Conservation (phyloP, 2,329 filamentous ascomycete genomes). For the Penicillium expansum region DNA sequence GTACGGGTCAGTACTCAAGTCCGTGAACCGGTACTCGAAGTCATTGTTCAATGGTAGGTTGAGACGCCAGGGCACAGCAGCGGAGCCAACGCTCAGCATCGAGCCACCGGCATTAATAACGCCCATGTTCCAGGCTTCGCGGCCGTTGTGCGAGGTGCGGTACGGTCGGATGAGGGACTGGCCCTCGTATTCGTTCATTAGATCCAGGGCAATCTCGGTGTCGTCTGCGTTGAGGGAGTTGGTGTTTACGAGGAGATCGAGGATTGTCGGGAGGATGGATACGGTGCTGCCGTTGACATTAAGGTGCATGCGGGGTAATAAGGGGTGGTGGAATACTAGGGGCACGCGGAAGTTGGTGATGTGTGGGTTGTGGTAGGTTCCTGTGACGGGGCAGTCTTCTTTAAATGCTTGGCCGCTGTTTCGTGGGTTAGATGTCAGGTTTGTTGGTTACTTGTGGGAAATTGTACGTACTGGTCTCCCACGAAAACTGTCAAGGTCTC, state of each 20-base stretch:
- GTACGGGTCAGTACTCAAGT: constrained; percentile 33
- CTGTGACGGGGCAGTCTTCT: constrained; percentile 24
- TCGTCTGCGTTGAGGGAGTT: constrained; percentile 39
- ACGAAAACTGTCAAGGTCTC: constrained; percentile 24
- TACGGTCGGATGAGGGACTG: constrained; percentile 47
- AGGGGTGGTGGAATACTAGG: constrained; percentile 23
- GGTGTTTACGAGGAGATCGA: constrained; percentile 45
- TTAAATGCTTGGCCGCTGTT: constrained; percentile 19
- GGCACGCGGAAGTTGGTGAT: constrained; percentile 24
- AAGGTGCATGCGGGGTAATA: constrained; percentile 33
- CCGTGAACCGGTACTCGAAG: constrained; percentile 43
- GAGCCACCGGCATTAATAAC: constrained; percentile 35
- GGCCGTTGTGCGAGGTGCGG: constrained; percentile 33
- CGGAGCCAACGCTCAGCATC: constrained; percentile 61
- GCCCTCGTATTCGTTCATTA: constrained; percentile 47
- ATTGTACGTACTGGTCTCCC: constrained; percentile 21
- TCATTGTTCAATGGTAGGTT: constrained; percentile 73
- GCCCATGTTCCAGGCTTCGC: constrained; percentile 33
- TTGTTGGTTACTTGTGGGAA: not conserved
- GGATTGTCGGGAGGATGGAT: constrained; percentile 42
- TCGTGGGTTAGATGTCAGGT: not conserved
- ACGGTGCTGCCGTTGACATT: constrained; percentile 21
- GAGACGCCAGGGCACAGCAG: constrained; percentile 75
- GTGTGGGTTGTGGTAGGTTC: constrained; percentile 26
- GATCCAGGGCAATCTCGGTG: constrained; percentile 33